phyloP scores from a whole-genome alignment of 1,139 yeast genomes.

The Geotrichum carabidarum region DNA sequence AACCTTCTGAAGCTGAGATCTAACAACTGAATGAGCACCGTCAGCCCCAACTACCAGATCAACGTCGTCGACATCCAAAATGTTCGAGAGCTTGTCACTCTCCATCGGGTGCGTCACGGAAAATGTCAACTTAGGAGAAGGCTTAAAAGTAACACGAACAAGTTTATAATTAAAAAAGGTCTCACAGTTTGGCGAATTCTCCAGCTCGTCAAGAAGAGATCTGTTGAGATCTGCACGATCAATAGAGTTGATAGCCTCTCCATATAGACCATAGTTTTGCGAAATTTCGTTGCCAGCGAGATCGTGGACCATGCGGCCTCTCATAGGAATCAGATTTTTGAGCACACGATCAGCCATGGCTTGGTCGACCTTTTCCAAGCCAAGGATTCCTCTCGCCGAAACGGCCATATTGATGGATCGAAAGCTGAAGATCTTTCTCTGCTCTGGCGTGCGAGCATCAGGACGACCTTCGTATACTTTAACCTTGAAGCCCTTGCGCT shows the following conservation, averaged over 20 bases:
- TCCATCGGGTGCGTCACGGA: conserved; percentile 16
- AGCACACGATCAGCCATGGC: conserved; percentile 54
- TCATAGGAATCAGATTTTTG: conserved; percentile 70
- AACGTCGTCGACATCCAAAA: conserved; percentile 32
- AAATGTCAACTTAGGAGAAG: conserved; percentile 16
- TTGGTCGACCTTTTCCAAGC: conserved; percentile 58
- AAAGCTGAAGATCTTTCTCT: conserved; percentile 27
- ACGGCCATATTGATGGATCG: conserved; percentile 81
- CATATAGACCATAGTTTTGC: conserved; percentile 76
- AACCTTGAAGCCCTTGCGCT: conserved; percentile 68
- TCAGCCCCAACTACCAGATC: conserved; percentile 78
- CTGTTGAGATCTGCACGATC: conserved; percentile 69
- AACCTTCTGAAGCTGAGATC: conserved; percentile 62
- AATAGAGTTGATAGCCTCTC: conserved; percentile 80
- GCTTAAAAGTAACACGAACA: conserved; percentile 26
- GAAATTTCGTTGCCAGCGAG: conserved; percentile 56
- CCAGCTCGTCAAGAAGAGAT: conserved; percentile 58
- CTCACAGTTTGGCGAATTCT: conserved; percentile 42
- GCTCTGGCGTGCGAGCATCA: conserved; percentile 37
- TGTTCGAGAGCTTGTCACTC: conserved; percentile 13
- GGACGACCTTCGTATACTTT: conserved; percentile 57
- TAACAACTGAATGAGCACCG: conserved; percentile 74
- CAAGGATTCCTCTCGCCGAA: conserved; percentile 73
- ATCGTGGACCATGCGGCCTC: conserved; percentile 86
- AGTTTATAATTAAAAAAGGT: conserved; percentile 58